Evolutionary conservation across 2,329 filamentous ascomycete species (phyloP).

Genomic region (Chaetothyriales sp.): DNA sequence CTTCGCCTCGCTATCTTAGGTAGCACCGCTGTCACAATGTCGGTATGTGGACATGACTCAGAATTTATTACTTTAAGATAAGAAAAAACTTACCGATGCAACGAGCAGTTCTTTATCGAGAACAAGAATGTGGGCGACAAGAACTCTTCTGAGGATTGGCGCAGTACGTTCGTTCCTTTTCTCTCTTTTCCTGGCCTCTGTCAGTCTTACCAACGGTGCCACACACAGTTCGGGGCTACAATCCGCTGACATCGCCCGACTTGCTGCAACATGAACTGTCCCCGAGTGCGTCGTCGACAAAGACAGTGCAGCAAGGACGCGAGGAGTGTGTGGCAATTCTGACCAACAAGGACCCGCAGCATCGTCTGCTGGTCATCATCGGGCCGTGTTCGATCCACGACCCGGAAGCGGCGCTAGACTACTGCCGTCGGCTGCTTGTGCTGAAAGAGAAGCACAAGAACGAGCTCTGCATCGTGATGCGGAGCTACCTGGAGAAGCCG

Average conservation of each 20-base stretch:
- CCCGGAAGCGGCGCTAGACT: slow-evolving; percentile 72
- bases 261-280: slow-evolving; percentile 79
- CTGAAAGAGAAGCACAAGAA: slow-evolving; percentile 64
- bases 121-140: slow-evolving; percentile 68
- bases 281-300: slow-evolving; percentile 26
- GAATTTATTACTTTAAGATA: background rate
- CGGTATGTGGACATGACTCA: background rate
- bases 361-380: slow-evolving; percentile 84
- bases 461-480: slow-evolving; percentile 89
- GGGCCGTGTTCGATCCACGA: slow-evolving; percentile 97
- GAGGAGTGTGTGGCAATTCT: slow-evolving; percentile 56
- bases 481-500: slow-evolving; percentile 96
- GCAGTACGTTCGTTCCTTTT: slow-evolving; percentile 43
- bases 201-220: background rate
- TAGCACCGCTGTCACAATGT: background rate
- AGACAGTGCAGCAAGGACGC: slow-evolving; percentile 29
- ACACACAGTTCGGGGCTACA: slow-evolving; percentile 68
- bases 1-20: background rate
- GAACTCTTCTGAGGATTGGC: slow-evolving; percentile 61
- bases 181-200: background rate
- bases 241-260: slow-evolving; percentile 78
- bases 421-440: slow-evolving; percentile 62
- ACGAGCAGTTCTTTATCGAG: slow-evolving; percentile 53
- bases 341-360: slow-evolving; percentile 45
- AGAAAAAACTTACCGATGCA: slow-evolving; percentile 4